Percentiles rank a stretch among this genome's conserved stretches.
Conservation (phyloP, 179 eudicot species). For the Pouteria campechiana region DNA sequence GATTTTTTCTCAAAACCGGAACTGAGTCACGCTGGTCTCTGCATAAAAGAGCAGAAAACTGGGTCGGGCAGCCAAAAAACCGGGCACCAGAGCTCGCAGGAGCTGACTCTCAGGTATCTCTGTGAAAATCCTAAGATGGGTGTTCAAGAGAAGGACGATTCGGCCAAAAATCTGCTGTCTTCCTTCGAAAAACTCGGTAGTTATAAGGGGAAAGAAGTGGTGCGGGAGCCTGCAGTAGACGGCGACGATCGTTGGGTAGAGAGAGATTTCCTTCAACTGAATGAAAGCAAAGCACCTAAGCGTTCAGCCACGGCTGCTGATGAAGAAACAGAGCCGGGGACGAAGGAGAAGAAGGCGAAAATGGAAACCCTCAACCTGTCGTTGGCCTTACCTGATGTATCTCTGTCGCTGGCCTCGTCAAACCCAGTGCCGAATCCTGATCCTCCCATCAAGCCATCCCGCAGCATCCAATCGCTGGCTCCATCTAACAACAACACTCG, state of each 20-base stretch:
- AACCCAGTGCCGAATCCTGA: constrained; percentile 34
- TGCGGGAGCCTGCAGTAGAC: constrained; percentile 22
- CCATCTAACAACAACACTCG: constrained; percentile 40
- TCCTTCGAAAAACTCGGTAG: constrained; percentile 26
- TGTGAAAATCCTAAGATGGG: constrained; percentile 51
- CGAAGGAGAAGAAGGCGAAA: constrained; percentile 51
- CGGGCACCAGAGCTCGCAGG: constrained; percentile 34
- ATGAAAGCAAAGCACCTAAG: constrained; percentile 27
- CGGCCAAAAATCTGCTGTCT: constrained; percentile 18
- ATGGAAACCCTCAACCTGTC: constrained; percentile 60
- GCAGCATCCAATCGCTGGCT: constrained; percentile 45
- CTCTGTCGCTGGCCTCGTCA: constrained; percentile 54
- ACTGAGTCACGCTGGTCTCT: constrained; percentile 12
- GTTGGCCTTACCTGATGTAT: constrained; percentile 61
- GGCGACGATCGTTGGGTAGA: constrained; percentile 47
- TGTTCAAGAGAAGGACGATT: constrained; percentile 19
- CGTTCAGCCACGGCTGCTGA: constrained; percentile 37
- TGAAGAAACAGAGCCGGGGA: constrained; percentile 25
- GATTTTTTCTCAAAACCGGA: constrained; percentile 29
- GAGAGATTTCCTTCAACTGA: constrained; percentile 70
- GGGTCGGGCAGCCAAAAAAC: constrained; percentile 27
- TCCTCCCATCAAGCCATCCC: constrained; percentile 21
- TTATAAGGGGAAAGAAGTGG: constrained; percentile 53
- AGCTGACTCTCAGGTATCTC: constrained; percentile 63
- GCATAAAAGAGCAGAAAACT: too few species aligned